Evolutionary conservation across 768 basidiomycete species (phyloP).

Genomic region (Lentinus brumalis): DNA sequence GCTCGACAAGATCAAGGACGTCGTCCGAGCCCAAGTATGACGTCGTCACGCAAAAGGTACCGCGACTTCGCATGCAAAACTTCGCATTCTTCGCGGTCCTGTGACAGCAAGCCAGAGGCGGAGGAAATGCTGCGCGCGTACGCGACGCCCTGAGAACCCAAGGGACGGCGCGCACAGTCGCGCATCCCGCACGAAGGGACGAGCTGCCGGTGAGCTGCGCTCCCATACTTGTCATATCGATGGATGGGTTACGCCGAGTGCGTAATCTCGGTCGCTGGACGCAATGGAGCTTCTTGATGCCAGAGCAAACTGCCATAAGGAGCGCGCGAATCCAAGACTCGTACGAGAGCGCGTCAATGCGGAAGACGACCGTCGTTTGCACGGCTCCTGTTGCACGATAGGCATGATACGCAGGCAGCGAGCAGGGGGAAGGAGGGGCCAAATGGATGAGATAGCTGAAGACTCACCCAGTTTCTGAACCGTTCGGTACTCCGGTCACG

Average conservation of each 20-base stretch:
- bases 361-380: slow-evolving; percentile 2
- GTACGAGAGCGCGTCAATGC: slow-evolving; percentile 8
- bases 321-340: slow-evolving; percentile 17
- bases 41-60: too few relatives aligned
- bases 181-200: neutral
- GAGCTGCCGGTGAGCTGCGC: slow-evolving; percentile 11
- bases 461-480: slow-evolving; percentile 85
- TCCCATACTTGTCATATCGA: slow-evolving; percentile 12
- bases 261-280: slow-evolving; percentile 14
- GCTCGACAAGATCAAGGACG: too few relatives aligned
- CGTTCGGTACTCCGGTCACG: slow-evolving; percentile 93
- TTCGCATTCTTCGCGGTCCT: too few relatives aligned
- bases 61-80: too few relatives aligned
- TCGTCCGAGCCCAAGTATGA: too few relatives aligned
- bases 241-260: slow-evolving; percentile 10
- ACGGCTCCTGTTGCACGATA: neutral
- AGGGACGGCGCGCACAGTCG: neutral
- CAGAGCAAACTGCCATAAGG: slow-evolving; percentile 12
- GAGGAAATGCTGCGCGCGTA: too few relatives aligned
- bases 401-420: too few relatives aligned
- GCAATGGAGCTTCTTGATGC: too few relatives aligned
- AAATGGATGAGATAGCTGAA: neutral
- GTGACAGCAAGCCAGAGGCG: too few relatives aligned
- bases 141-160: neutral
- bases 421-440: neutral